phyloP scores from a whole-genome alignment of 2,329 filamentous ascomycete species.

The Curvularia lunata region DNA sequence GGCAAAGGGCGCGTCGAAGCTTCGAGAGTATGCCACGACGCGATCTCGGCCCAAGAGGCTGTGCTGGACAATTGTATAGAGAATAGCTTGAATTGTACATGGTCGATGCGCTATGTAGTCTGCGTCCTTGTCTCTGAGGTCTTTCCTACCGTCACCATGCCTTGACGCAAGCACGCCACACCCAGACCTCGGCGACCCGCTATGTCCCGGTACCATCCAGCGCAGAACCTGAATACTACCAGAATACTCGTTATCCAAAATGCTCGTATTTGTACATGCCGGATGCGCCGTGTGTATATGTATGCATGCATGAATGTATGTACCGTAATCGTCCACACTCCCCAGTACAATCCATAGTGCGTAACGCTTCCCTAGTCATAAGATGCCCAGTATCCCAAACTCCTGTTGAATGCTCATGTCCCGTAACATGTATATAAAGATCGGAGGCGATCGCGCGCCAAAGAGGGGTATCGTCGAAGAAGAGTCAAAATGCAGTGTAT shows the following conservation, averaged over 20 bases:
- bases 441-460: constrained; percentile 27
- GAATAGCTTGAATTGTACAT: constrained; percentile 2
- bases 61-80: constrained; percentile 1
- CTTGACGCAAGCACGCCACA: constrained; percentile 1
- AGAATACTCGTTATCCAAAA: constrained; percentile 16
- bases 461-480: constrained; percentile 45
- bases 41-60: constrained; percentile 2
- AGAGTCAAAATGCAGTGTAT: constrained; percentile 38
- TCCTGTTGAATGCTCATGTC: constrained; percentile 44
- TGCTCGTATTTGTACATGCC: constrained; percentile 8
- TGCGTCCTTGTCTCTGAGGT: neutral
- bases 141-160: constrained; percentile 2
- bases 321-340: constrained; percentile 4
- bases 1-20: constrained; percentile 18
- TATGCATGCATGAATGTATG: neutral
- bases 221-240: constrained; percentile 6
- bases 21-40: constrained; percentile 18
- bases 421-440: constrained; percentile 22
- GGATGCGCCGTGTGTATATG: neutral
- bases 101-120: constrained; percentile 1
- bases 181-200: constrained; percentile 3
- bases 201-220: constrained; percentile 2
- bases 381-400: constrained; percentile 29
- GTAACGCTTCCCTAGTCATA: constrained; percentile 8
- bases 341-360: constrained; percentile 5